phyloP scores from a whole-genome alignment of 192 early-diverging fungal species.

The Coemansia aciculifera region DNA sequence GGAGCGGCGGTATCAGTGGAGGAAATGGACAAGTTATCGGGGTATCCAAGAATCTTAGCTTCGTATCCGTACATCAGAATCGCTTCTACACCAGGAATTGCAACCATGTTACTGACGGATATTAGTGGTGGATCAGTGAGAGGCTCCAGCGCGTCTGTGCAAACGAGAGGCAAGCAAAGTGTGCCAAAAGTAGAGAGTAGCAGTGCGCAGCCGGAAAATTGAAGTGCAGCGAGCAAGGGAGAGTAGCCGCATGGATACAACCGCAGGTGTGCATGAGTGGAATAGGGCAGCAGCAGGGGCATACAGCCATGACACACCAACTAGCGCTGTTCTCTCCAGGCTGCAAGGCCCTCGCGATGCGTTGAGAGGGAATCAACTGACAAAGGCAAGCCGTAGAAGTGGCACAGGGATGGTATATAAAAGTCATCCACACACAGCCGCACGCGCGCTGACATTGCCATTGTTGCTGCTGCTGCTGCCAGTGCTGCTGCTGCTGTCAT shows the following conservation, averaged over 20 bases:
- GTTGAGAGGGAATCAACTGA: conserved; percentile 3
- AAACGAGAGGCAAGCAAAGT: not conserved
- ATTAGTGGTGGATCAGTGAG: not conserved
- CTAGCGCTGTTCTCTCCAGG: not conserved
- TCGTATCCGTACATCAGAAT: conserved; percentile 51
- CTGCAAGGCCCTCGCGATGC: not conserved
- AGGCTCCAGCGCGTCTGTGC: not conserved
- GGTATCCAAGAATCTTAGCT: conserved; percentile 29
- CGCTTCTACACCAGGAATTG: conserved; percentile 1
- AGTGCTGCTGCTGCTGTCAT: conserved; percentile 3
- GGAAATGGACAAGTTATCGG: conserved; percentile 47
- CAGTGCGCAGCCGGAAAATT: not conserved
- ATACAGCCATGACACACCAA: conserved; percentile 5
- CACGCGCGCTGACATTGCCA: not conserved
- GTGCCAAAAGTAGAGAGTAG: not conserved
- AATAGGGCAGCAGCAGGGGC: not conserved
- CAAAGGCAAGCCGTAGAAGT: conserved; percentile 1
- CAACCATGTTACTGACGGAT: conserved; percentile 1
- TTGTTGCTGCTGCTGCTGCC: not conserved
- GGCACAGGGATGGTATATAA: conserved; percentile 12
- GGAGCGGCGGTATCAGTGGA: conserved; percentile 46
- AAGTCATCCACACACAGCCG: not conserved
- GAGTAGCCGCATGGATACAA: conserved; percentile 1
- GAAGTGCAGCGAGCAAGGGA: not conserved
- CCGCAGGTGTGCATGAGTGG: conserved; percentile 2